Conservation (phyloP, 2,329 filamentous ascomycete species). For the Decorospora gaudefroyi region DNA sequence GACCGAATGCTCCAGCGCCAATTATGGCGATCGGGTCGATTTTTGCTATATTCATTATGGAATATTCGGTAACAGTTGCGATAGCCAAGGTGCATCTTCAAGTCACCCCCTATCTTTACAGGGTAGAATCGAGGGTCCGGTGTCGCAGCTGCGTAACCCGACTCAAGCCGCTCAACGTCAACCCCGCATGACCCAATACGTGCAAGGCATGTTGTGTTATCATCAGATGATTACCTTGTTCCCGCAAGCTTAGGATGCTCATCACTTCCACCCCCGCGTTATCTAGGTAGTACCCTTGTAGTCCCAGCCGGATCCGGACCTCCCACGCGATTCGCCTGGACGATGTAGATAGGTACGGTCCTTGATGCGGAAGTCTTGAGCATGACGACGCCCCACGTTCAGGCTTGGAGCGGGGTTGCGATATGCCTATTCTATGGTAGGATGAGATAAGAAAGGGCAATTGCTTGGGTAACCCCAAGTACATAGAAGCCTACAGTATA, state of each 20-base stretch:
- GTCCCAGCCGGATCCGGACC: constrained; percentile 2
- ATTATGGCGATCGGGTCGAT: constrained; percentile 34
- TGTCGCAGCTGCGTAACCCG: constrained; percentile 15
- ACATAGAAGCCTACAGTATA: too few species aligned
- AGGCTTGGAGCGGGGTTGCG: constrained; percentile 28
- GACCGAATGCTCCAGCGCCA: constrained; percentile 39
- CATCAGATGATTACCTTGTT: constrained; percentile 4
- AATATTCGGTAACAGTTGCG: neutral
- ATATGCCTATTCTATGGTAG: constrained; percentile 16
- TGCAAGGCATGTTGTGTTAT: constrained; percentile 4
- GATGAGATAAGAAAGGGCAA: constrained; percentile 29
- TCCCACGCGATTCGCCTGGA: constrained; percentile 25
- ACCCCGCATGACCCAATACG: constrained; percentile 19
- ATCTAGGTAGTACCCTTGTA: constrained; percentile 2
- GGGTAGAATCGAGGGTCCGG: constrained; percentile 2
- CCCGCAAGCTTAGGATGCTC: constrained; percentile 7
- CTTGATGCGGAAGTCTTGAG: constrained; percentile 30
- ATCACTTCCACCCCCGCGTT: constrained; percentile 13
- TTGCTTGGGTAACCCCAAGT: too few species aligned
- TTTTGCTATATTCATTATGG: constrained; percentile 32
- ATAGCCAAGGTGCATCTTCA: neutral
- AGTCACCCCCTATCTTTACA: neutral
- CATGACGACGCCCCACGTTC: constrained; percentile 19
- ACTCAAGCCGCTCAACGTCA: constrained; percentile 14
- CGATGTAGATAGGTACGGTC: constrained; percentile 23